Base-by-base conservation (phyloP, 129 eudicot species). In the Pittosporum tobira region DNA sequence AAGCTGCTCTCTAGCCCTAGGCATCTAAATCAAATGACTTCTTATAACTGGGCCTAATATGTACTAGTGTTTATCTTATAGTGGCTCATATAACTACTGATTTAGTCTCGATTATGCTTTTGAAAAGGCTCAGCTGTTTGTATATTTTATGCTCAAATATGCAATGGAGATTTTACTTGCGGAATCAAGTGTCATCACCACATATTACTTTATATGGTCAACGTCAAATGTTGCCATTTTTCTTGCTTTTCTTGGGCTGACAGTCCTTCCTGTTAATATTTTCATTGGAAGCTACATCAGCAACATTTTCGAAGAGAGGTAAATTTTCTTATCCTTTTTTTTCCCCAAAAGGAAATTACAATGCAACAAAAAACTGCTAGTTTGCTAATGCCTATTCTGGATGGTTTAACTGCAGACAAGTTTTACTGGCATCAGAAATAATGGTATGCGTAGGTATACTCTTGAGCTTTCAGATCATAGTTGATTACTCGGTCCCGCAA, bases 161-260 rank as follows among this genome's bases (percentile, higher is more conserved):
- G 85, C 81, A n/a, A 73, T 82, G 81, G 89, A 82, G 79, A 82
- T 82, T 36, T 67, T 82, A 61, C 79, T 82, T 27, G 81, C 89
- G n/a, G 89, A 82, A 72, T 78, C 89, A 6, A 82, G 89, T 54
- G 82, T 82, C 37, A 37, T 82, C 64, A 82, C 89, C 4, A 67
- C 75, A 20, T 78, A 73, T 69, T 82, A 82, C 73, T 82, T 82
- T 64, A 51, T 64, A 38, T 75, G 89, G 89, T 75, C 84, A 64
- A 82, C 89, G 14, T 62, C 27, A 47, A 75, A 73, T 20, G 85
- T 82, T 26, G 78, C 85, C 18, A 42, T 75, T 68, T 82, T 82
- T 73, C 85, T 82, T 37, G 89, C 85, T 36, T 71, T 78, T 56
- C 84, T 82, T 46, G 89, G 85, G 40, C 27, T 82, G 23, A 78